These are phyloP conservation scores for Agaricus sinodeliciosus DNA, from an alignment of 768 basidiomycete species.

Conservation along the genomic window DNA sequence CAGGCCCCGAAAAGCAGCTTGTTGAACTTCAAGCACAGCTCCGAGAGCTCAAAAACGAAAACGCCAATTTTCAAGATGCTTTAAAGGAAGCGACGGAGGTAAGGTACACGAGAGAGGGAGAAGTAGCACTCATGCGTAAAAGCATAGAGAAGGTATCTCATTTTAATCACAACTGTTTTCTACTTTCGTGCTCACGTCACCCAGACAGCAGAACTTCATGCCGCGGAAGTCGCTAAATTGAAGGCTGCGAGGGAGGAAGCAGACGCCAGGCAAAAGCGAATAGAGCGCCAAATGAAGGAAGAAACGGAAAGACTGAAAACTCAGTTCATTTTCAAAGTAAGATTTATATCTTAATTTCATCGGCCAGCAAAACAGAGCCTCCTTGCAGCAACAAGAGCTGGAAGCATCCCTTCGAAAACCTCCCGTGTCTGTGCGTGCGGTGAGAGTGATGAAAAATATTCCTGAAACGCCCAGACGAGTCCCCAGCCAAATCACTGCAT, in stretches of 20 bases:
- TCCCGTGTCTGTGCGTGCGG: conserved; percentile 38
- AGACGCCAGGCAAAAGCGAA: conserved; percentile 45
- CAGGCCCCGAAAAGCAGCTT: conserved; percentile 18
- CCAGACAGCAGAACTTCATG: conserved; percentile 55
- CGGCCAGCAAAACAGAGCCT: not conserved
- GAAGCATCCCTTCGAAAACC: conserved; percentile 50
- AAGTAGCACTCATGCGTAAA: conserved; percentile 60
- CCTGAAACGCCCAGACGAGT: conserved; percentile 34
- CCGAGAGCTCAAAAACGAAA: conserved; percentile 38
- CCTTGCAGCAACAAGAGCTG: conserved; percentile 57
- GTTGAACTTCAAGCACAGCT: conserved; percentile 27
- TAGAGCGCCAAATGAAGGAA: conserved; percentile 57
- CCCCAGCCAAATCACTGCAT: conserved; percentile 33
- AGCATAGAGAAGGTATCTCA: conserved; percentile 56
- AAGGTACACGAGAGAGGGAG: conserved; percentile 59
- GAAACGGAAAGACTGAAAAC: conserved; percentile 68
- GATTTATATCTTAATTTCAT: conserved; percentile 9
- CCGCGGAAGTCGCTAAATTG: conserved; percentile 47
- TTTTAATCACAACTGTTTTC: not conserved
- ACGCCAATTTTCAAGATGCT: conserved; percentile 37
- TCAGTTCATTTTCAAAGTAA: conserved; percentile 63
- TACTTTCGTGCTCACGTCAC: conserved; percentile 5
- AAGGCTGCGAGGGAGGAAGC: conserved; percentile 56
- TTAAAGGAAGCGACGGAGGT: conserved; percentile 42
- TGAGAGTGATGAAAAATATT: conserved; percentile 26